Conservation (phyloP, 192 early-diverging fungal species). For the Podila epicladia region DNA sequence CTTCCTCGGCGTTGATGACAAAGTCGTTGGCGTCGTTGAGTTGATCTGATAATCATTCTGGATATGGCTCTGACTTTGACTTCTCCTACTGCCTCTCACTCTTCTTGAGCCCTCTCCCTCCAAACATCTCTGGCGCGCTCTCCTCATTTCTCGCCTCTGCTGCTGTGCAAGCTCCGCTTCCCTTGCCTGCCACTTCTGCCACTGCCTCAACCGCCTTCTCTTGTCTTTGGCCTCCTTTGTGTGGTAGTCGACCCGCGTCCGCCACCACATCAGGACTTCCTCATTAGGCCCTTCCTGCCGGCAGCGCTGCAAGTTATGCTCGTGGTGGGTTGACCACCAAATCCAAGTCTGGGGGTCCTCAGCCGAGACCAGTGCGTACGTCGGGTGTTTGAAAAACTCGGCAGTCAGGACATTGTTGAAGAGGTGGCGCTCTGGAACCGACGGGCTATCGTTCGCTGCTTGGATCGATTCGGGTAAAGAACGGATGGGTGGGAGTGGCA, state of each 20-base stretch:
- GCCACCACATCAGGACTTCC: slow-evolving; percentile 46
- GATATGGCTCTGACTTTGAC: too few species aligned
- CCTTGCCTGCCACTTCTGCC: not conserved
- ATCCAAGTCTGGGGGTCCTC: slow-evolving; percentile 49
- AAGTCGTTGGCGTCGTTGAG: not conserved
- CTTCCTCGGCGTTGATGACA: too few species aligned
- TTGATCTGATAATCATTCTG: not conserved
- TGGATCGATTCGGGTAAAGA: slow-evolving; percentile 8
- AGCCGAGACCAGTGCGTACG: slow-evolving; percentile 38
- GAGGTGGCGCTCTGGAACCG: not conserved
- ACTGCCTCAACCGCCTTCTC: not conserved
- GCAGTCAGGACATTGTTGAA: slow-evolving; percentile 25
- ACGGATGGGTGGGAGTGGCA: slow-evolving; percentile 17
- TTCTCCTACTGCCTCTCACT: too few species aligned
- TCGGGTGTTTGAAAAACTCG: slow-evolving; percentile 28
- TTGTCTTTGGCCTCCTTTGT: slow-evolving; percentile 11
- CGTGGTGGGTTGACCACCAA: slow-evolving; percentile 43
- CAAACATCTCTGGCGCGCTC: too few species aligned
- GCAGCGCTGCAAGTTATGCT: slow-evolving; percentile 28
- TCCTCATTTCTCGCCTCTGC: not conserved
- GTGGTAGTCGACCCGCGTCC: slow-evolving; percentile 12
- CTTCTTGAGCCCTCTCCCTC: too few species aligned
- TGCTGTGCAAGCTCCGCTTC: not conserved
- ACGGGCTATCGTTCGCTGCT: not conserved
- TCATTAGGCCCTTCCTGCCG: slow-evolving; percentile 23